These are phyloP conservation scores for Microglena sp. DNA, from an alignment of 139 green algal species.

Conservation along the genomic window DNA sequence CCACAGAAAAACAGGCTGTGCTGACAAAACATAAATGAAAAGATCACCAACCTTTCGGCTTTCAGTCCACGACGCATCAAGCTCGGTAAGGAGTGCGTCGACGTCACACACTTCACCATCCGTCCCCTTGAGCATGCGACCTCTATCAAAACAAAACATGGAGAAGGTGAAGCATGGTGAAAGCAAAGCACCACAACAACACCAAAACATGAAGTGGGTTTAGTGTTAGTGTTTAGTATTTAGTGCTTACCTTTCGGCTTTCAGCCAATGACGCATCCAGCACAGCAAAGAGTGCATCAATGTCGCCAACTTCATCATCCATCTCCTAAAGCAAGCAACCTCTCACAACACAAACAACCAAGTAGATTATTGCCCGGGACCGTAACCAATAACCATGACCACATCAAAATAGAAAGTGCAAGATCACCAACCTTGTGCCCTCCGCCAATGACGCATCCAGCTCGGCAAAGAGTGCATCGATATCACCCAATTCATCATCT, in stretches of 20 bases:
- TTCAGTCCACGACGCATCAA: slow-evolving; percentile 32
- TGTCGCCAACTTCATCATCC: slow-evolving; percentile 27
- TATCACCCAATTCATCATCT: slow-evolving; percentile 27
- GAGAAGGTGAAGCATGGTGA: too few relatives aligned
- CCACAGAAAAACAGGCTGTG: too few relatives aligned
- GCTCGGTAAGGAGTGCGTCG: slow-evolving; percentile 49
- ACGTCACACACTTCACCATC: slow-evolving; percentile 34
- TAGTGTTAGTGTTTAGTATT: too few relatives aligned
- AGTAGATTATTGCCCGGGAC: too few relatives aligned
- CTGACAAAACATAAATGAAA: not conserved
- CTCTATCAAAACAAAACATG: too few relatives aligned
- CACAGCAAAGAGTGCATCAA: slow-evolving; percentile 54
- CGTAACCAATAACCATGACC: too few relatives aligned
- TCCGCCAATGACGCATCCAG: slow-evolving; percentile 35
- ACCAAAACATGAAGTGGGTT: too few relatives aligned
- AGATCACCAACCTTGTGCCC: slow-evolving; percentile 14
- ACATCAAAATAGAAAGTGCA: not conserved
- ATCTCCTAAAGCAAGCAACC: slow-evolving; percentile 31
- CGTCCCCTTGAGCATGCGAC: slow-evolving; percentile 30
- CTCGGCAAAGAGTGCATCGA: slow-evolving; percentile 54
- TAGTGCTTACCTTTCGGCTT: slow-evolving; percentile 14
- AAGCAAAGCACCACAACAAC: too few relatives aligned
- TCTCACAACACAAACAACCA: too few relatives aligned
- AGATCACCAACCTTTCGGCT: slow-evolving; percentile 14
- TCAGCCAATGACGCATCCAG: slow-evolving; percentile 35